Conservation (phyloP, 352 stramenopile genomes). For the Blastocystis sp. region DNA sequence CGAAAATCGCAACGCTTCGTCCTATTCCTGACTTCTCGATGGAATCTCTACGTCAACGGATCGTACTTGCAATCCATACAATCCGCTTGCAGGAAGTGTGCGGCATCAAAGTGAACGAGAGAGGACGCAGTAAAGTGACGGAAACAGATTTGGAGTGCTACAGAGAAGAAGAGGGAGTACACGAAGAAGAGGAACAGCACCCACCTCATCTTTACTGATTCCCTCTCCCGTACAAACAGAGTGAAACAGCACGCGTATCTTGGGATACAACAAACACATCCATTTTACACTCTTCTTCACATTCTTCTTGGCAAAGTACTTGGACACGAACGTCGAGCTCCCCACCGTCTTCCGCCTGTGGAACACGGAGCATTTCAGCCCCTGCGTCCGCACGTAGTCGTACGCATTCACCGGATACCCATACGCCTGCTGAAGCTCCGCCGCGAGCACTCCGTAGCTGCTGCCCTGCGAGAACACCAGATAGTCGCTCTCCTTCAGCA, state of each 20-base stretch:
- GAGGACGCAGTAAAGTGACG: too few relatives aligned
- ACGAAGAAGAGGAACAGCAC: background rate
- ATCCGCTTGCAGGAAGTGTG: too few relatives aligned
- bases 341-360: background rate
- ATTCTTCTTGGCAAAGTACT: constrained; percentile 25
- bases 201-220: background rate
- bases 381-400: background rate
- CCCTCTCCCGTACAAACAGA: background rate
- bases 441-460: constrained; percentile 47
- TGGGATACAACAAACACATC: background rate
- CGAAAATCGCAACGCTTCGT: too few relatives aligned
- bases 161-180: background rate
- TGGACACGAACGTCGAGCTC: constrained; percentile 42
- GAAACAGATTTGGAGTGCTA: background rate
- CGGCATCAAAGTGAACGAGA: too few relatives aligned
- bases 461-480: constrained; percentile 52
- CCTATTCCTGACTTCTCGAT: too few relatives aligned
- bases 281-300: constrained; percentile 20
- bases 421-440: constrained; percentile 52
- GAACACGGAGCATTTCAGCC: constrained; percentile 48
- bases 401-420: constrained; percentile 48
- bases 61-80: too few relatives aligned
- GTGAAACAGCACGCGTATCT: background rate
- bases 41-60: too few relatives aligned
- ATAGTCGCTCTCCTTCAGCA: constrained; percentile 67